Conservation (phyloP, 1,139 yeast species). For the Geotrichum siamense region DNA sequence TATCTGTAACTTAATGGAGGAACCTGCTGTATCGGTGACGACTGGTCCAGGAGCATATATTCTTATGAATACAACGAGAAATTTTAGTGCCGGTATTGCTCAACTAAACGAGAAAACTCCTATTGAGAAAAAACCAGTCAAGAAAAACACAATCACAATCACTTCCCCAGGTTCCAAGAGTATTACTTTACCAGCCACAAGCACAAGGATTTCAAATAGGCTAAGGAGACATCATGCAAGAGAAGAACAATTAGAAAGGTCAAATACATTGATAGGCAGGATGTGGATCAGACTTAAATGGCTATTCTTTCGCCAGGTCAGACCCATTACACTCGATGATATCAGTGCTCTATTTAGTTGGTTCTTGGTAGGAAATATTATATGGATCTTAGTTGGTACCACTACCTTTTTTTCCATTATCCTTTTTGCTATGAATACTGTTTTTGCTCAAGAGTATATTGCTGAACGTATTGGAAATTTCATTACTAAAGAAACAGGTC, state of each 20-base stretch:
- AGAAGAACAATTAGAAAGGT: slow-evolving; percentile 49
- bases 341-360: slow-evolving; percentile 84
- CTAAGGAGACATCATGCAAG: slow-evolving; percentile 27
- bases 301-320: slow-evolving; percentile 53
- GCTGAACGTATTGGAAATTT: slow-evolving; percentile 77
- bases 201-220: slow-evolving; percentile 9
- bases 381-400: slow-evolving; percentile 73
- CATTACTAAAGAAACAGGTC: slow-evolving; percentile 76
- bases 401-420: slow-evolving; percentile 81
- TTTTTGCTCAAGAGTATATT: slow-evolving; percentile 81
- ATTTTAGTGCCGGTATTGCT: not conserved
- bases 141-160: slow-evolving; percentile 12
- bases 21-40: not conserved
- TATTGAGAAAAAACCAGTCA: not conserved
- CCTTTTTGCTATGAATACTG: slow-evolving; percentile 74
- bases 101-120: not conserved
- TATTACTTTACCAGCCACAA: slow-evolving; percentile 14
- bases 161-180: slow-evolving; percentile 11
- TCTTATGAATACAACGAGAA: not conserved
- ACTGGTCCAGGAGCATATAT: not conserved
- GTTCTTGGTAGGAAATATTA: slow-evolving; percentile 79
- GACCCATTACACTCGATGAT: slow-evolving; percentile 84
- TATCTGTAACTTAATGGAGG: slow-evolving; percentile 8
- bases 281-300: slow-evolving; percentile 57
- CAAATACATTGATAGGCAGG: slow-evolving; percentile 46